Evolutionary conservation across 257 asterid genomes (phyloP).

Genomic region (Scutellaria baicalensis): DNA sequence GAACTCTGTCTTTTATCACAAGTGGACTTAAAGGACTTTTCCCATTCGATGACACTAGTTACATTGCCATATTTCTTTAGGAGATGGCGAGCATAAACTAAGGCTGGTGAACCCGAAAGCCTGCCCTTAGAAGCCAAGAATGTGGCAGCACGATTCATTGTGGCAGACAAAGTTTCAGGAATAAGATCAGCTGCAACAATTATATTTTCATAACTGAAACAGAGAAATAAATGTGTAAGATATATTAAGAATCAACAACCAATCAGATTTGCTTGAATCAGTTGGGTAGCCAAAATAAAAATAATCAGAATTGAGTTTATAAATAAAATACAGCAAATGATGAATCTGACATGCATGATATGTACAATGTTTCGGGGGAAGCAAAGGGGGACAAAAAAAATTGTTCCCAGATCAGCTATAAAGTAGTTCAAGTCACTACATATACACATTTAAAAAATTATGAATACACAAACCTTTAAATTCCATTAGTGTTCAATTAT

Average conservation of each 20-base stretch:
- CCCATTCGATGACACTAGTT: constrained; percentile 82
- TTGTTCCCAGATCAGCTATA: not conserved
- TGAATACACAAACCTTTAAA: not conserved
- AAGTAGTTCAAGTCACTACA: not conserved
- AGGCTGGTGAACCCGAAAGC: constrained; percentile 63
- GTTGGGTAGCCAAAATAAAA: not conserved
- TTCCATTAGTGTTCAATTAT: not conserved
- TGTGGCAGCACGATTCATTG: constrained; percentile 65
- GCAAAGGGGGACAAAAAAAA: not conserved
- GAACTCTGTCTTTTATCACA: constrained; percentile 76
- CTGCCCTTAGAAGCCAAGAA: constrained; percentile 72
- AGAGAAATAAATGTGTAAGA: constrained; percentile 15
- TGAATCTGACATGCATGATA: not conserved
- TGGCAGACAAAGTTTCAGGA: constrained; percentile 77
- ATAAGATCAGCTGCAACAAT: constrained; percentile 82
- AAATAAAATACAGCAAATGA: not conserved
- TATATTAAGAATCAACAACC: not conserved
- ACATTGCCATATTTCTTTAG: constrained; percentile 63
- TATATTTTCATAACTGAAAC: constrained; percentile 80
- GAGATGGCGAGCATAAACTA: constrained; percentile 66
- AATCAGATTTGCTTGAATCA: not conserved
- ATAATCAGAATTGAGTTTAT: not conserved
- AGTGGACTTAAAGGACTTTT: constrained; percentile 64
- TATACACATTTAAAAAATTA: not conserved
- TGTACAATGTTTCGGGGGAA: not conserved